Evolutionary conservation across 345 rosid species (phyloP), one percentile per base, ranked within the genome.

Genomic region (Eucalyptus coolabah): DNA sequence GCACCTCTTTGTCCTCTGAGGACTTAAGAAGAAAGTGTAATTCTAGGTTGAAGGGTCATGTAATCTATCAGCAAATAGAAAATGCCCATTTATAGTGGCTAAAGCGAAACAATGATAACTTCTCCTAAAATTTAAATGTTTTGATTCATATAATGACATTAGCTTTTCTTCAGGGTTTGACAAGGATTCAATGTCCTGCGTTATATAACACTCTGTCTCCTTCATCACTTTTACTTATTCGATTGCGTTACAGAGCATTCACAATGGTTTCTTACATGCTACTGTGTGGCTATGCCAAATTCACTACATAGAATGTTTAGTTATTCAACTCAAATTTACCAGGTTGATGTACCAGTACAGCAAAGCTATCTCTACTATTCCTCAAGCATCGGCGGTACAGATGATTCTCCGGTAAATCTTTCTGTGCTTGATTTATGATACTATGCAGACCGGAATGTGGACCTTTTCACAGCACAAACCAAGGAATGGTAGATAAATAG

Each of bases 341-440:
- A 97, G 99, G 97, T 93, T 88, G 95, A 96, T 91, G 89, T 96
- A 65, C 92, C 93, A 18, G 60, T 96, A 90, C 94, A 94, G 86
- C 99, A 97, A 88, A 96, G 97, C 95, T 97, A 94, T 88, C 92
- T 95, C 67, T 96, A 96, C 96, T 96, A 96, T 92, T 91, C 91
- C 87, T 97, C 99, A 89, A 93, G 92, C 54, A 44, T 89, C 6
- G 93, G 91, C 83, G 86, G 30, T 23, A 9, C 28, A 88, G 93
- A 93, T 91, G 83, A 77, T 77, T 3, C 18, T 37, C 91, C 90
- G 93, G 97, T 93, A 92, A 77, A 37, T 37, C 28, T 77, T 77
- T 77, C 28, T 77, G 15, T 77, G 28, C 83, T 37, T 77, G 83
- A 77, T 77, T 77, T 77, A 13, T 77, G 83, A 77, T 24, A 77